Evolutionary conservation across 805 yeast genomes (phyloP).

Genomic region (Candida piceae): DNA sequence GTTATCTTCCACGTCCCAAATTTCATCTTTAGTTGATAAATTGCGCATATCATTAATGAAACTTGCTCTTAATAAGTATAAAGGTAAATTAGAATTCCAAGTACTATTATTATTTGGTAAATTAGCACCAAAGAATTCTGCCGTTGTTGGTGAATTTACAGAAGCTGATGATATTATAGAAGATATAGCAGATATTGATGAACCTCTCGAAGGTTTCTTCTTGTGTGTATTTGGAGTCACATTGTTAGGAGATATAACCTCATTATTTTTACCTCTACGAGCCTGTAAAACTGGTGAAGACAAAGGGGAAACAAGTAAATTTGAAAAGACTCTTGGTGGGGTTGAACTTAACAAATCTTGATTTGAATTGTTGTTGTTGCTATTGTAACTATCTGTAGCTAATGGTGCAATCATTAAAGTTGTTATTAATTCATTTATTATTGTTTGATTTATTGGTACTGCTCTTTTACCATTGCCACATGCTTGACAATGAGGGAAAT

Average conservation of each 20-base stretch:
- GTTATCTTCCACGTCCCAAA: constrained; percentile 1
- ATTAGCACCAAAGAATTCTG: constrained; percentile 1
- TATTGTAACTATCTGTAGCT: background rate
- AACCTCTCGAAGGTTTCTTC: constrained; percentile 31
- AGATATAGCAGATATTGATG: constrained; percentile 29
- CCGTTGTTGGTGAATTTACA: constrained; percentile 10
- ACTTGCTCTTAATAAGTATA: constrained; percentile 16
- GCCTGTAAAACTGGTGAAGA: background rate
- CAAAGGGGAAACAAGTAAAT: background rate
- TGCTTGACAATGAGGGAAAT: constrained; percentile 23
- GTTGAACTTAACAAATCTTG: background rate
- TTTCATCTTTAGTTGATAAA: constrained; percentile 10
- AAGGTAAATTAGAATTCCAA: constrained; percentile 15
- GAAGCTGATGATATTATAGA: constrained; percentile 31
- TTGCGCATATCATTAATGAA: constrained; percentile 19
- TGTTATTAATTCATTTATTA: constrained; percentile 17
- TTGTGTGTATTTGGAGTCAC: constrained; percentile 13
- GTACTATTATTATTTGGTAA: background rate
- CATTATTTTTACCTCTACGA: background rate
- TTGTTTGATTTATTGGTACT: constrained; percentile 17
- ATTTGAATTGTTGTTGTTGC: background rate
- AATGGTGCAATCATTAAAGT: constrained; percentile 10
- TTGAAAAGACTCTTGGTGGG: background rate
- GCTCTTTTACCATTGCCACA: constrained; percentile 19
- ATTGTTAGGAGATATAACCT: constrained; percentile 1